Evolutionary conservation across 768 basidiomycete genomes (phyloP).

Genomic region (Russula sp.): DNA sequence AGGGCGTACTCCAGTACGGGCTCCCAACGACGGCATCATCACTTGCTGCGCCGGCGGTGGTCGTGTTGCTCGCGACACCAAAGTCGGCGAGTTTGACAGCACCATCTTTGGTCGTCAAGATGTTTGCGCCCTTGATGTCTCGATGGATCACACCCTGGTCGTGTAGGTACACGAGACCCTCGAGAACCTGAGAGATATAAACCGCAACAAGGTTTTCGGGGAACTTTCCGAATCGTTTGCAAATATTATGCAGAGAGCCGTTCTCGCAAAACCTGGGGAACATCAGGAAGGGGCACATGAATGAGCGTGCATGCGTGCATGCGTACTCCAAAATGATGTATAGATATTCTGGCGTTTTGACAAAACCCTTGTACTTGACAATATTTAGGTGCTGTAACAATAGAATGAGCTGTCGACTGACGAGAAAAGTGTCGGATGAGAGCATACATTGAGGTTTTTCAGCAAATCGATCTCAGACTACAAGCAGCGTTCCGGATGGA

Average conservation of each 20-base stretch:
- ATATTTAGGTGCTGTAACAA: constrained; percentile 81
- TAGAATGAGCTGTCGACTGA: not conserved
- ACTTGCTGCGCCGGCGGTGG: constrained; percentile 59
- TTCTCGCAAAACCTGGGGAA: constrained; percentile 89
- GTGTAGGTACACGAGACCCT: constrained; percentile 94
- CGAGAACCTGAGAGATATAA: constrained; percentile 93
- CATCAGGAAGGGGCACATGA: not conserved
- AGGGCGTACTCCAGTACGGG: constrained; percentile 85
- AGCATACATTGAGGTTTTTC: constrained; percentile 86
- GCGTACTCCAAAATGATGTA: constrained; percentile 94
- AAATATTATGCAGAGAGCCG: constrained; percentile 90
- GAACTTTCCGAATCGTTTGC: constrained; percentile 97
- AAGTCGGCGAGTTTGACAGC: constrained; percentile 99
- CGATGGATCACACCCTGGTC: constrained; percentile 99
- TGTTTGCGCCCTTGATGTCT: constrained; percentile 99
- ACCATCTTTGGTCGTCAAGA: constrained; percentile 97
- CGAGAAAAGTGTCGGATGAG: not conserved
- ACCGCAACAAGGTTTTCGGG: constrained; percentile 95
- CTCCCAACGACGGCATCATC: constrained; percentile 95
- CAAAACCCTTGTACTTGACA: constrained; percentile 98
- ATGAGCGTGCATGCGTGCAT: not conserved
- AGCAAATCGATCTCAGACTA: constrained; percentile 96
- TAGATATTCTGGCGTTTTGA: constrained; percentile 87
- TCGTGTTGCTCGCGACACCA: constrained; percentile 80
- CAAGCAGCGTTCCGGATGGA: not conserved